These are phyloP conservation scores for Saraca asoca DNA, from an alignment of 331 rosid genomes.

Conservation along the genomic window DNA sequence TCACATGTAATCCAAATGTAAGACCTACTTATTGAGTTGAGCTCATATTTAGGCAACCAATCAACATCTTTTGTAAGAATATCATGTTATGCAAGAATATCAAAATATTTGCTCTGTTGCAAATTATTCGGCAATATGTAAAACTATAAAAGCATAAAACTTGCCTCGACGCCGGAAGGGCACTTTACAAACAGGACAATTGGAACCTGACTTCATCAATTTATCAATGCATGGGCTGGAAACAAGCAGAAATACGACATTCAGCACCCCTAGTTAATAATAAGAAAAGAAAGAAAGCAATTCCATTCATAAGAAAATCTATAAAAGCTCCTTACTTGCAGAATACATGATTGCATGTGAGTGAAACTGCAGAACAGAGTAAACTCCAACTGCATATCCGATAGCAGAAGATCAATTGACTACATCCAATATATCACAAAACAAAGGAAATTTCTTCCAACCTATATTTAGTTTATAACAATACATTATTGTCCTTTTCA, in stretches of 20 bases:
- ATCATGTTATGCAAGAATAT: background rate
- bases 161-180: slow-evolving; percentile 86
- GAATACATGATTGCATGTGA: slow-evolving; percentile 86
- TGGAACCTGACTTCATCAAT: slow-evolving; percentile 72
- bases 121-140: too few species aligned
- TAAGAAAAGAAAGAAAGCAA: background rate
- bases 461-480: background rate
- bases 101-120: background rate
- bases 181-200: slow-evolving; percentile 86
- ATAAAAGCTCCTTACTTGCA: slow-evolving; percentile 60
- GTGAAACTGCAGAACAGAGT: slow-evolving; percentile 63
- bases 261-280: background rate
- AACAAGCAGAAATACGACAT: slow-evolving; percentile 15
- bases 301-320: background rate
- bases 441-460: background rate
- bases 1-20: background rate
- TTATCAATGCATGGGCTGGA: slow-evolving; percentile 65
- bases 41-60: background rate
- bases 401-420: slow-evolving; percentile 13
- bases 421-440: background rate
- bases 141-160: background rate
- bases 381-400: slow-evolving; percentile 59
- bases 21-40: background rate
- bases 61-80: background rate
- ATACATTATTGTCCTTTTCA: background rate